Evolutionary conservation across 2,329 filamentous ascomycete species (phyloP), one percentile per base, ranked within the genome.

Genomic region (Chaetomium sp.): DNA sequence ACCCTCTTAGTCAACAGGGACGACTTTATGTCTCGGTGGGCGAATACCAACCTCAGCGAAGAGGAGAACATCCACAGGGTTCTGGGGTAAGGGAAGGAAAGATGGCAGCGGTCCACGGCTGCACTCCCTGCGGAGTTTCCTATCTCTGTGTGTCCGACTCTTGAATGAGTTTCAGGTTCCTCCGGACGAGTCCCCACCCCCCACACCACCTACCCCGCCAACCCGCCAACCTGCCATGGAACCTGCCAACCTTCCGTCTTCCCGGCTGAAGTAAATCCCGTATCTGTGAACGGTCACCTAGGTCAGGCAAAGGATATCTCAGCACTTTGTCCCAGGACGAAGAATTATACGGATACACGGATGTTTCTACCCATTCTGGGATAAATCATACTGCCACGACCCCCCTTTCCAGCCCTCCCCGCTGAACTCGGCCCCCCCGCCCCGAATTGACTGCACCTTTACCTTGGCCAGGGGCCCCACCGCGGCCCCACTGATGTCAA

Each of bases 1-100:
- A n/a, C 25, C 31, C 27, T 1, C 19, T 13, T 29, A 93, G 90
- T 92, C 70, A 91, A 90, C 70, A 86, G 87, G 38, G 92, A 96
- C 70, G 92, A 96, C 75, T 96, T 89, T 69, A 81, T 91, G 67
- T 94, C 91, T 19, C 84, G 89, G 65, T 92, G 88, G 81, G 84
- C 89, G 67, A 87, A 90, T 71, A 89, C 89, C 3, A 93, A 91
- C 73, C 87, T 85, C 67, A 71, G 78, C 0, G 76, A 78, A n/a
- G 74, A 82, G 21, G 70, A 81, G 23, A 79, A 85, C 31, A 74
- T 83, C 61, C 62, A 67, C 10, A 70, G 70, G 45, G 72, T 77
- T 9, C 71, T 74, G 21, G 75, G 75, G 13, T 75, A 68, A 59
- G 21, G 25, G 27, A 42, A 6, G 19, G 38, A 29, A 29, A 29